Evolutionary conservation across 2,329 filamentous ascomycete species (phyloP), one percentile per base, ranked within the genome.

Genomic region (Pseudogymnoascus pannorum): DNA sequence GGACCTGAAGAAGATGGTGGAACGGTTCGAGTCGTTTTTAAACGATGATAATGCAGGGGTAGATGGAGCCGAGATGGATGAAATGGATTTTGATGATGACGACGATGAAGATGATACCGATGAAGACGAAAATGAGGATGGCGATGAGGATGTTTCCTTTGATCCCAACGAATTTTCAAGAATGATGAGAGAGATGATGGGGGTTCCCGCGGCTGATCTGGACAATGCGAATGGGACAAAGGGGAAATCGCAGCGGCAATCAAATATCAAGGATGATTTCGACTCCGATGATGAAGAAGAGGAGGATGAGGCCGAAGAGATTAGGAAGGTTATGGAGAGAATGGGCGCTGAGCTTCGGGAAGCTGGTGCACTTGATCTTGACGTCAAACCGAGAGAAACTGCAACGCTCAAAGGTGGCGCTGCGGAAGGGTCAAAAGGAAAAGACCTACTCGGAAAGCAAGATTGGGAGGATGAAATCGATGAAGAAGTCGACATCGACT

Each of bases 121-220:
- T 0, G 80, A 80, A n/a, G 76, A 75, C 3, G 80, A 77, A 58
- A 84, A 81, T 63, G 84, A 87, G 20, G 83, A 82, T 18, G 88
- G 91, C 68, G 88, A 92, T 65, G 87, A 87, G 66, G 87, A 88
- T 51, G 84, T 89, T 5, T 88, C 86, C 61, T 86, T 96, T 65
- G 92, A 97, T 24, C 57, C 57, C 72, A 84, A 87, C 35, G 88
- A 93, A 60, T 96, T 97, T 67, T 81, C 88, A 7, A 83, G 79
- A 60, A 91, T 96, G 81, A 96, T 99, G 91, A 85, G 86, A 63
- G 89, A 95, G 70, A 92, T 95, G 87, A 92, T 94, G 87, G 90
- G 89, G 0, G 78, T 86, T 48, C 78, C 80, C 24, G 67, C 74
- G 0, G 70, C 58, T n/a, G 48, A 58, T 58, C 36, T 38, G 18